Evolutionary conservation across 164 flowering plant genomes (phyloP).

Genomic region (Magnolia officinalis): DNA sequence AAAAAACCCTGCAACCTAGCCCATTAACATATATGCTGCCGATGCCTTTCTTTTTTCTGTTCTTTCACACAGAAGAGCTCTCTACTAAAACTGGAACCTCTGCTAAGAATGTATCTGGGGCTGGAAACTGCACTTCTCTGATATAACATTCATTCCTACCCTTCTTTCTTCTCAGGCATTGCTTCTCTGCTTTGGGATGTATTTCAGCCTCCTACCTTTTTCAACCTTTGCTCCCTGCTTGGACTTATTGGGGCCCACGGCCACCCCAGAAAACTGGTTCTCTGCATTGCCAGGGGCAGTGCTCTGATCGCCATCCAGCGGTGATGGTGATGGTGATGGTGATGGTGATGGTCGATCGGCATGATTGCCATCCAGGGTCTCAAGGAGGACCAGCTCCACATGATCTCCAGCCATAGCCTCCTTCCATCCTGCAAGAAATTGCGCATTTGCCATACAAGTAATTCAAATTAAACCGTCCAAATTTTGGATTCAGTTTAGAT

Average conservation of each 20-base stretch:
- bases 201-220: slow-evolving; percentile 45
- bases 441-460: no score
- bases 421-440: slow-evolving; percentile 67
- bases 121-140: slow-evolving; percentile 32
- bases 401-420: slow-evolving; percentile 68
- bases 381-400: slow-evolving; percentile 44
- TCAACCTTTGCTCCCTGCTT: slow-evolving; percentile 39
- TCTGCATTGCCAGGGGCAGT: slow-evolving; percentile 30
- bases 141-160: not conserved
- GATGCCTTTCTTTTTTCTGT: not conserved
- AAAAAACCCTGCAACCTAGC: no score
- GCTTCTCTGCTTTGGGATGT: slow-evolving; percentile 55
- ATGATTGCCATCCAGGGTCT: slow-evolving; percentile 17
- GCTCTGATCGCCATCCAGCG: slow-evolving; percentile 14
- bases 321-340: not conserved
- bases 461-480: no score
- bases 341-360: not conserved
- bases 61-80: slow-evolving; percentile 56
- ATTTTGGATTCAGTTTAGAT: no score
- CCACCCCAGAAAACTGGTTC: slow-evolving; percentile 19
- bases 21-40: no score
- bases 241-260: slow-evolving; percentile 18
- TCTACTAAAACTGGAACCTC: slow-evolving; percentile 65
- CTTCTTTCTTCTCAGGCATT: not conserved
- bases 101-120: slow-evolving; percentile 37